Base-by-base conservation (phyloP, 2,329 filamentous ascomycete genomes). In the Colletotrichum horii region DNA sequence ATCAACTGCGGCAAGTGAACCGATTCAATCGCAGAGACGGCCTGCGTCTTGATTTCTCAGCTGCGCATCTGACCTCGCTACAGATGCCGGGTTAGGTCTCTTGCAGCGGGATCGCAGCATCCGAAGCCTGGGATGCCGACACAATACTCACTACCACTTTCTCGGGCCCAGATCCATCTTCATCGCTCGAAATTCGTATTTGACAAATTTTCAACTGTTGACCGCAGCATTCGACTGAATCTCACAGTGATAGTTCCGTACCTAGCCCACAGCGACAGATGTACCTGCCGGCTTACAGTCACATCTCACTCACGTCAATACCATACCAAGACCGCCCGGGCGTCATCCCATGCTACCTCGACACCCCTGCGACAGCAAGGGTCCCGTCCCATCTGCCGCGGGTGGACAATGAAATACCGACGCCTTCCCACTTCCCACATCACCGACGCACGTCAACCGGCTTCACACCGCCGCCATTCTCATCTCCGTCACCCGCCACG, bases 401-500 rank as follows among this genome's bases (percentile, higher is more conserved):
- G 43, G n/a, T 52, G 12, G 43, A 22, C n/a, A 52, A 52, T 22
- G 43, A 52, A 52, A 52, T 52, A 52, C n/a, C n/a, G n/a, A 14
- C 43, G n/a, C 0, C 43, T 52, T 22, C 43, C 43, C 43, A 52
- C 43, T 22, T 52, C 43, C 43, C 43, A 52, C 43, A 22, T 52
- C 43, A 52, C n/a, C 43, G 43, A 22, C 43, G n/a, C 14, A 22
- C 43, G n/a, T 22, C 43, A 52, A 52, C 43, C 43, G 43, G 43
- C 43, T 52, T 52, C 43, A 52, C 43, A 52, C 43, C 43, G 43
- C n/a, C 43, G 43, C 43, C 0, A 22, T 52, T 22, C 43, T 52
- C n/a, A 22, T 52, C 0, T 14, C 0, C 0, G 0, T 0, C n/a
- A 22, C 11, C n/a, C 43, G 43, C 43, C 43, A 8, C 43, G n/a